Percentiles rank a stretch among this genome's conserved stretches.
Evolutionary conservation across 257 asterid genomes (phyloP).

Genomic region (Paraleonurus japonicus): DNA sequence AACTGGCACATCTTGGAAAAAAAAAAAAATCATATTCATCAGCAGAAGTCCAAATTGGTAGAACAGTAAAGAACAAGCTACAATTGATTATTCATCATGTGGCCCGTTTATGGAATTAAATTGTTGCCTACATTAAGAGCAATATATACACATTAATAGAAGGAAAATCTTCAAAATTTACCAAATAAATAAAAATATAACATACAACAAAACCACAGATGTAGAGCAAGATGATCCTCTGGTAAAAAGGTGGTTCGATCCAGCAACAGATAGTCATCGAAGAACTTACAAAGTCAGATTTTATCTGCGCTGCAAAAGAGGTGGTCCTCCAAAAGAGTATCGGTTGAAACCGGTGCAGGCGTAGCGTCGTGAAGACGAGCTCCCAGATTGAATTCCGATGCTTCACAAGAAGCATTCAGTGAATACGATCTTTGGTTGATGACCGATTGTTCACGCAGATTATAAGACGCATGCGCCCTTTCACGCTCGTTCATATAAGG

Average conservation of each 20-base stretch:
- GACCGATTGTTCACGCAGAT: slow-evolving; percentile 25
- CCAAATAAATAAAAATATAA: not conserved
- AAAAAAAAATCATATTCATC: no score
- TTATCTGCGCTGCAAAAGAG: slow-evolving; percentile 40
- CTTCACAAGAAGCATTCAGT: slow-evolving; percentile 30
- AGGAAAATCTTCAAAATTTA: not conserved
- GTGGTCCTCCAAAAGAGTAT: slow-evolving; percentile 63
- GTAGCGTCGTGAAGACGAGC: slow-evolving; percentile 28
- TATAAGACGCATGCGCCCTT: slow-evolving; percentile 32
- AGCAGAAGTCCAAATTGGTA: not conserved
- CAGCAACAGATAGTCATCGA: not conserved
- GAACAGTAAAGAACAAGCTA: not conserved
- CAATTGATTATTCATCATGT: not conserved
- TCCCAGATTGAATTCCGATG: slow-evolving; percentile 30
- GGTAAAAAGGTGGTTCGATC: not conserved
- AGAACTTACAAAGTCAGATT: not conserved
- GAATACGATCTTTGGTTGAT: slow-evolving; percentile 33
- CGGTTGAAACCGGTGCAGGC: slow-evolving; percentile 54
- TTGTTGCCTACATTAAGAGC: not conserved
- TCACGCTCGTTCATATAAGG: slow-evolving; percentile 30
- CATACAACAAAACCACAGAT: slow-evolving; percentile 11
- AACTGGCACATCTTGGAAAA: no score
- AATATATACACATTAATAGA: not conserved
- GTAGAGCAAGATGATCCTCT: not conserved
- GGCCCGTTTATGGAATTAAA: not conserved